Evolutionary conservation across 2,329 filamentous ascomycete genomes (phyloP).

Genomic region (Xylariales sp.): DNA sequence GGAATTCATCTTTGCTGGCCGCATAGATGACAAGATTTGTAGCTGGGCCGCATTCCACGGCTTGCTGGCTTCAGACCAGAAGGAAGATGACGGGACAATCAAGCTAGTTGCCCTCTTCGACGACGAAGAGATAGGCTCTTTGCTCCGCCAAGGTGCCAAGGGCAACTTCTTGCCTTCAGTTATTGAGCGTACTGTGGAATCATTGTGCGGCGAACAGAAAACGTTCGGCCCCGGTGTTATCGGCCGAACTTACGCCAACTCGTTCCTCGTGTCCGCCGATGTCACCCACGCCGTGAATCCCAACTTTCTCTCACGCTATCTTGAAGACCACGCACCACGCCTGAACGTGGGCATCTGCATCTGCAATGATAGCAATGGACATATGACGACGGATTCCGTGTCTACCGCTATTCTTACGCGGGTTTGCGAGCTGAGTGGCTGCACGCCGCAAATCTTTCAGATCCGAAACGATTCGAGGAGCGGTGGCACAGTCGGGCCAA

Average conservation of each 20-base stretch:
- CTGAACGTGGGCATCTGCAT: conserved; percentile 90
- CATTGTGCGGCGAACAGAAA: conserved; percentile 57
- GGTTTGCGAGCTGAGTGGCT: conserved; percentile 78
- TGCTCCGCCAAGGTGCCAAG: conserved; percentile 87
- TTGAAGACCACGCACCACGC: conserved; percentile 85
- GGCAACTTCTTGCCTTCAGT: conserved; percentile 87
- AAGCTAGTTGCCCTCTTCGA: conserved; percentile 96
- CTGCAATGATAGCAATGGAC: conserved; percentile 85
- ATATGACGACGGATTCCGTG: conserved; percentile 95
- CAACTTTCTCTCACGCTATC: conserved; percentile 87
- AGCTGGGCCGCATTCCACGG: conserved; percentile 90
- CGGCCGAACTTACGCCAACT: conserved; percentile 87
- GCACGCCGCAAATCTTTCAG: conserved; percentile 87
- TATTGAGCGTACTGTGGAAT: conserved; percentile 84
- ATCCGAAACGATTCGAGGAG: conserved; percentile 91
- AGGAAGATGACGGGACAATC: conserved; percentile 73
- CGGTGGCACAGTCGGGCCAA: conserved; percentile 95
- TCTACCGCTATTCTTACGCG: conserved; percentile 83
- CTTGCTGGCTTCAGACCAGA: conserved; percentile 74
- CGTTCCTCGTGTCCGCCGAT: conserved; percentile 91
- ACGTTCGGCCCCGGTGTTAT: conserved; percentile 71
- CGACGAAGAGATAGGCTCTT: conserved; percentile 94
- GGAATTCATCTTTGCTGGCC: conserved; percentile 94
- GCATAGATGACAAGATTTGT: conserved; percentile 98
- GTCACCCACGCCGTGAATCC: conserved; percentile 95